Conservation (phyloP, 2,329 filamentous ascomycete species). For the Arthroderma sp. region DNA sequence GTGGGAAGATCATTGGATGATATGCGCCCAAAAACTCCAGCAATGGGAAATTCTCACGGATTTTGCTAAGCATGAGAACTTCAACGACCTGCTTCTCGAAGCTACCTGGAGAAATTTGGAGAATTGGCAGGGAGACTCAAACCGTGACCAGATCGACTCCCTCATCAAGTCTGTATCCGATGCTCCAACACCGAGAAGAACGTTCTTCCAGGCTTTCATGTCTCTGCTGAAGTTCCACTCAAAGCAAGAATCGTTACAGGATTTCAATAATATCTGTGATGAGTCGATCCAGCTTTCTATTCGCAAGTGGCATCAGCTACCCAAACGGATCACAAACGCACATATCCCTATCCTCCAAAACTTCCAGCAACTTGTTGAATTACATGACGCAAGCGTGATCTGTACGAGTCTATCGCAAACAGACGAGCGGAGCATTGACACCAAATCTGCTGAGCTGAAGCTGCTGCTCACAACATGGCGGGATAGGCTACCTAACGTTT, state of each 20-base stretch:
- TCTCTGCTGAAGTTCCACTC: conserved; percentile 86
- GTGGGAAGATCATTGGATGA: conserved; percentile 98
- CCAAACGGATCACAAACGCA: conserved; percentile 80
- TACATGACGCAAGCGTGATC: conserved; percentile 95
- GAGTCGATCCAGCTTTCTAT: conserved; percentile 96
- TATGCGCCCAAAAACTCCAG: conserved; percentile 94
- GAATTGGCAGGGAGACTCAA: conserved; percentile 77
- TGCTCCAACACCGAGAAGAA: conserved; percentile 79
- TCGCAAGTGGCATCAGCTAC: conserved; percentile 97
- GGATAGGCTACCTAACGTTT: conserved; percentile 88
- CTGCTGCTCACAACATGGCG: conserved; percentile 88
- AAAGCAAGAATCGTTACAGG: conserved; percentile 63
- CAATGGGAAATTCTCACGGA: conserved; percentile 98
- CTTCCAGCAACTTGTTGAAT: conserved; percentile 93
- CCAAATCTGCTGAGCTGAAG: conserved; percentile 92
- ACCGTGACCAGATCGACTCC: conserved; percentile 77
- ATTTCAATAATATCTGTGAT: conserved; percentile 84
- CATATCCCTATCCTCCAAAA: conserved; percentile 92
- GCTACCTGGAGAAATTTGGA: conserved; percentile 93
- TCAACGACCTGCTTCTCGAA: conserved; percentile 89
- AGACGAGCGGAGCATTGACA: conserved; percentile 71
- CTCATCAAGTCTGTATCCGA: conserved; percentile 97
- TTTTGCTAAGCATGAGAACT: conserved; percentile 97
- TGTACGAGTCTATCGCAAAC: conserved; percentile 81
- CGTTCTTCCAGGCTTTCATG: conserved; percentile 99